phyloP scores from a whole-genome alignment of 2,329 filamentous ascomycete genomes.

The Colletotrichum musicola region DNA sequence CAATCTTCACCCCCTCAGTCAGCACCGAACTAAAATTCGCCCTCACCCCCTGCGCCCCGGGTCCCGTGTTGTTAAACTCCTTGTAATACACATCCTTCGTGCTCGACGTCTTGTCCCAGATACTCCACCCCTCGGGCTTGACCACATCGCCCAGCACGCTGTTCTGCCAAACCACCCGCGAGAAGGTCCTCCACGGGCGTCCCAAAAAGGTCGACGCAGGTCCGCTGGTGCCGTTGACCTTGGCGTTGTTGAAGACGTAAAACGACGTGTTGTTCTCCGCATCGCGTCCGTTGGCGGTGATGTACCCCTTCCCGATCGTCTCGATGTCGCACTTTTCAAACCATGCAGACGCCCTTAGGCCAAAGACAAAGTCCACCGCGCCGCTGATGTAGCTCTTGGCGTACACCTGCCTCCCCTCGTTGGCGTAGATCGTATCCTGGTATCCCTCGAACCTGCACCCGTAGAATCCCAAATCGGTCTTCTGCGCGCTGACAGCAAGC shows the following conservation, averaged over 20 bases:
- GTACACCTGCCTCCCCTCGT: slow-evolving; percentile 66
- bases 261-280: slow-evolving; percentile 61
- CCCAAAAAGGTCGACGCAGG: slow-evolving; percentile 62
- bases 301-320: slow-evolving; percentile 59
- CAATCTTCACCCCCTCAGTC: slow-evolving; percentile 2
- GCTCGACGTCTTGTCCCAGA: slow-evolving; percentile 54
- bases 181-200: slow-evolving; percentile 64
- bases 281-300: slow-evolving; percentile 60
- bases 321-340: slow-evolving; percentile 65
- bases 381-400: slow-evolving; percentile 66
- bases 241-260: slow-evolving; percentile 58
- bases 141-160: slow-evolving; percentile 61
- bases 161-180: slow-evolving; percentile 64
- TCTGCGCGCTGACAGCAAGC: slow-evolving; percentile 65
- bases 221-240: slow-evolving; percentile 46
- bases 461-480: slow-evolving; percentile 56
- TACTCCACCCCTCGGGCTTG: slow-evolving; percentile 63
- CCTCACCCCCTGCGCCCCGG: slow-evolving; percentile 51
- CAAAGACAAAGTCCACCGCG: slow-evolving; percentile 72
- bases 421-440: slow-evolving; percentile 68
- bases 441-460: slow-evolving; percentile 65
- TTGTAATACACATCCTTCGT: slow-evolving; percentile 63
- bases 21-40: slow-evolving; percentile 27
- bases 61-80: slow-evolving; percentile 66
- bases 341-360: slow-evolving; percentile 65